Conservation (phyloP, 2,329 filamentous ascomycete species). For the Teratosphaeria zuluensis region DNA sequence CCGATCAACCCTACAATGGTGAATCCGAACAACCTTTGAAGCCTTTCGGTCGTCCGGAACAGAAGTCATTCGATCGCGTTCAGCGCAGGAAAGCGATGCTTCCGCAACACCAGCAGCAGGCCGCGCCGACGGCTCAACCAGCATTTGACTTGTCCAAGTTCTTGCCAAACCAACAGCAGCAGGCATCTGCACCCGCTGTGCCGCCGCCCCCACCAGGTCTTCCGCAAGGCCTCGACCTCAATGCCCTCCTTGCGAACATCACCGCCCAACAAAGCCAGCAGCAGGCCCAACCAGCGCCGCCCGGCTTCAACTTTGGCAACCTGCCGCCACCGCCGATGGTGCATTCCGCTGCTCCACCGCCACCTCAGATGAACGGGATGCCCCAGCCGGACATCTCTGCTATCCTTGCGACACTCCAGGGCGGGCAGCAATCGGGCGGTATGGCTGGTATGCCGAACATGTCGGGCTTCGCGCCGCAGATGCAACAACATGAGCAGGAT, state of each 20-base stretch:
- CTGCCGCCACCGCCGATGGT: constrained; percentile 2
- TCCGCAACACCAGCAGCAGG: constrained; percentile 7
- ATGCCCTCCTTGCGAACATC: constrained; percentile 12
- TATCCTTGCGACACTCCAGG: constrained; percentile 19
- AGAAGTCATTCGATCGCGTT: constrained; percentile 16
- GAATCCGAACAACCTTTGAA: constrained; percentile 17
- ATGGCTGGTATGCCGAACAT: constrained; percentile 4
- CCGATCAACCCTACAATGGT: constrained; percentile 28
- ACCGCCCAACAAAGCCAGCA: constrained; percentile 11
- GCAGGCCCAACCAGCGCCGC: constrained; percentile 3
- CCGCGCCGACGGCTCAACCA: not conserved
- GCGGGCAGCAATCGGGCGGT: constrained; percentile 3
- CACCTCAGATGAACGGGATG: constrained; percentile 7
- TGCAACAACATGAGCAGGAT: constrained; percentile 20
- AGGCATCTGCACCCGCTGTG: constrained; percentile 5
- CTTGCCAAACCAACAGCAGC: constrained; percentile 13
- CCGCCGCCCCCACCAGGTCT: constrained; percentile 5
- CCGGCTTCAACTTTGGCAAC: not conserved
- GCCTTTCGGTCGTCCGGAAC: constrained; percentile 30
- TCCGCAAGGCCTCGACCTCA: constrained; percentile 10
- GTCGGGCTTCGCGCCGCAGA: constrained; percentile 5
- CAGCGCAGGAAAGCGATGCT: constrained; percentile 10
- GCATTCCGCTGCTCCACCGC: constrained; percentile 1
- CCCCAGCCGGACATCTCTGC: constrained; percentile 16
- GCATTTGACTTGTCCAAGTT: constrained; percentile 6